phyloP scores from a whole-genome alignment of 768 basidiomycete species.

The Cystofilobasidium capitatum region DNA sequence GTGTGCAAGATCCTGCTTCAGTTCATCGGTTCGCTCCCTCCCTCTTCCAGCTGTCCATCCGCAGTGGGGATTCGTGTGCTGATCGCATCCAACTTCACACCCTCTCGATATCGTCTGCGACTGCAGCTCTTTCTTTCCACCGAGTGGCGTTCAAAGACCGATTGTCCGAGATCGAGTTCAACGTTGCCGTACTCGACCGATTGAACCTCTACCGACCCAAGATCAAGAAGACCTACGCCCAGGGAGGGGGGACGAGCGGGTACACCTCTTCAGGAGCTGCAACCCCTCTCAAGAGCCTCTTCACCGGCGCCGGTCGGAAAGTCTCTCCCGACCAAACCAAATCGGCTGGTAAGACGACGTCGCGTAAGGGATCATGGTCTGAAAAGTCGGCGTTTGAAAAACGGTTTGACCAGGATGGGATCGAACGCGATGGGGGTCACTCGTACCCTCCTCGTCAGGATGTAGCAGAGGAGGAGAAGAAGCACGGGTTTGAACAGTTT shows the following conservation, averaged over 20 bases:
- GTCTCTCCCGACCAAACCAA: background rate
- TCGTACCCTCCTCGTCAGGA: slow-evolving; percentile 2
- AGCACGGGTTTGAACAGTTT: background rate
- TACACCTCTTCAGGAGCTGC: background rate
- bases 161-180: slow-evolving; percentile 46
- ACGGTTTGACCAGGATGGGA: background rate
- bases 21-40: slow-evolving; percentile 45
- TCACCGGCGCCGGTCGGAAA: background rate
- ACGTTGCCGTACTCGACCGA: slow-evolving; percentile 17
- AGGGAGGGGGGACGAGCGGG: background rate
- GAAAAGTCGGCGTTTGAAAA: no score
- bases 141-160: slow-evolving; percentile 67
- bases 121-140: slow-evolving; percentile 60
- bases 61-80: background rate
- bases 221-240: no score
- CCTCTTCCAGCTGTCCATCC: background rate
- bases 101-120: background rate
- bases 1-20: slow-evolving; percentile 61
- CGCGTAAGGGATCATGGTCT: no score
- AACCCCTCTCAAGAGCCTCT: background rate
- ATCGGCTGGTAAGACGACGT: no score
- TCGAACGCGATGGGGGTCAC: background rate
- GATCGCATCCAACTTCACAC: background rate
- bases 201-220: slow-evolving; percentile 24
- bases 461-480: background rate